Conservation (phyloP, 805 yeast species). For the Pichia sporocuriosa region DNA sequence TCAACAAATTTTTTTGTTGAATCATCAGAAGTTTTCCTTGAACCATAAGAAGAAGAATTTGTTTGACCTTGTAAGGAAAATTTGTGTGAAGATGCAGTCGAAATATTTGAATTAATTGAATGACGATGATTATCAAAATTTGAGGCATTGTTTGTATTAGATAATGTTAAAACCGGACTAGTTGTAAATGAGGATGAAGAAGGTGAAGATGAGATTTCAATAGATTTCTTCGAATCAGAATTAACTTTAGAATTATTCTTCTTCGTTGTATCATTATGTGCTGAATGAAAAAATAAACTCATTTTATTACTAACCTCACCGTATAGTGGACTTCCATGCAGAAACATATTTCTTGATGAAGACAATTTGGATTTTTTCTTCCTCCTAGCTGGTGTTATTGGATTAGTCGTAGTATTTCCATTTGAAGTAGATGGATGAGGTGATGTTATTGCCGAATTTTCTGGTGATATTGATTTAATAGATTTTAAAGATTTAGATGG, state of each 20-base stretch:
- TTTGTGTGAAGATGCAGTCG: too few relatives aligned
- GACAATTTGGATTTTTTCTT: slow-evolving; percentile 2
- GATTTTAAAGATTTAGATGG: slow-evolving; percentile 4
- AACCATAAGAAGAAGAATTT: too few relatives aligned
- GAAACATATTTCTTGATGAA: slow-evolving; percentile 6
- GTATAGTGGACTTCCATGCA: slow-evolving; percentile 14
- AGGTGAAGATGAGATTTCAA: neutral
- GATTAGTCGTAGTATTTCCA: neutral
- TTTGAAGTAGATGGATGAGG: neutral
- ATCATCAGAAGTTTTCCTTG: too few relatives aligned
- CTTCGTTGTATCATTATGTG: slow-evolving; percentile 4
- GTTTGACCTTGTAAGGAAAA: too few relatives aligned
- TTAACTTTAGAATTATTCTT: neutral
- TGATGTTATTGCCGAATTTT: neutral
- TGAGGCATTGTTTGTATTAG: too few relatives aligned
- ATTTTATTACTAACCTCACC: slow-evolving; percentile 14
- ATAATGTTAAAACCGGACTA: too few relatives aligned
- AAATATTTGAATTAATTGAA: too few relatives aligned
- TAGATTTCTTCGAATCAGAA: neutral
- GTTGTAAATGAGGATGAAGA: neutral
- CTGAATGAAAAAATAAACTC: slow-evolving; percentile 8
- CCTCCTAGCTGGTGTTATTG: slow-evolving; percentile 1
- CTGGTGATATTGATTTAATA: too few relatives aligned
- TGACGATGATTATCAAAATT: too few relatives aligned
- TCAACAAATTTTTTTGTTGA: too few relatives aligned